phyloP scores from a whole-genome alignment of 108 stramenopile genomes.

The Nitzschia sp. region DNA sequence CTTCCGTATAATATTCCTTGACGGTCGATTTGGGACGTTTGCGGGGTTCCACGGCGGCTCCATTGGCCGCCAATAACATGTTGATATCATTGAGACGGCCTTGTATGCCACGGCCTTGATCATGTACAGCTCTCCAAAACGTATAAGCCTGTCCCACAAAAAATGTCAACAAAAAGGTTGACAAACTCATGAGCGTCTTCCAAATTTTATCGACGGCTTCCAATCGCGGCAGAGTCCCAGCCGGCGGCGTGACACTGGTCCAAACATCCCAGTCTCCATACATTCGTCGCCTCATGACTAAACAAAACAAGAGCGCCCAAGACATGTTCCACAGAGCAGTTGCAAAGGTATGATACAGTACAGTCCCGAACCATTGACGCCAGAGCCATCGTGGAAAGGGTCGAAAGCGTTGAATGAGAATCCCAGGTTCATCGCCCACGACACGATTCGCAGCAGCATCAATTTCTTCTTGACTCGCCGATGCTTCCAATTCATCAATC shows the following conservation, averaged over 20 bases:
- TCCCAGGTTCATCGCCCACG: slow-evolving; percentile 21
- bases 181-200: slow-evolving; percentile 45
- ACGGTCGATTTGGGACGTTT: neutral
- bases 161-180: slow-evolving; percentile 58
- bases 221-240: neutral
- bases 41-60: neutral
- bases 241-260: neutral
- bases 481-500: slow-evolving; percentile 35
- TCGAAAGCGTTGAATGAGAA: slow-evolving; percentile 33
- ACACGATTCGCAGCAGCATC: slow-evolving; percentile 37
- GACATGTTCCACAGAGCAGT: slow-evolving; percentile 31
- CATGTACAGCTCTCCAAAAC: slow-evolving; percentile 47
- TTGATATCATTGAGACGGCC: slow-evolving; percentile 43
- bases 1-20: slow-evolving; percentile 25
- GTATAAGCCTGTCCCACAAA: slow-evolving; percentile 52
- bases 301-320: slow-evolving; percentile 17
- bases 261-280: slow-evolving; percentile 23
- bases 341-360: slow-evolving; percentile 18
- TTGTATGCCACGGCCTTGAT: slow-evolving; percentile 34
- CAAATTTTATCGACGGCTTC: slow-evolving; percentile 38
- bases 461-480: slow-evolving; percentile 22
- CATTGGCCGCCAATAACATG: slow-evolving; percentile 38
- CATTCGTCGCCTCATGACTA: neutral
- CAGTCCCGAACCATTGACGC: slow-evolving; percentile 38
- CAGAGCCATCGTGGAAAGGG: slow-evolving; percentile 43